Evolutionary conservation across 176 grass and related monocot genomes (phyloP).

Genomic region (Aegilops bicornis): DNA sequence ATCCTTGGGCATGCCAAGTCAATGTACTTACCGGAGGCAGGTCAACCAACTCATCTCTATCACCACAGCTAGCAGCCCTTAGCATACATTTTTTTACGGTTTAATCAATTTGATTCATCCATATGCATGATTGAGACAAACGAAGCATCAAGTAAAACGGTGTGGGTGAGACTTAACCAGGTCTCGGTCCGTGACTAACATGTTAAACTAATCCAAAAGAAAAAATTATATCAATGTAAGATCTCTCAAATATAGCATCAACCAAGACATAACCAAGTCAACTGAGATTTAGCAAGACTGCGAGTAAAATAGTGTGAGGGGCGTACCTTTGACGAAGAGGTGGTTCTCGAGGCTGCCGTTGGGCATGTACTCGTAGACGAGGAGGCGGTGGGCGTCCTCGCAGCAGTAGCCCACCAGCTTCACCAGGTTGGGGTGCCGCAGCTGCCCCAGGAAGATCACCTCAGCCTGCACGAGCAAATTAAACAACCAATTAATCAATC

Average conservation of each 20-base stretch:
- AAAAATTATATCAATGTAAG: too few relatives aligned
- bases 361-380: slow-evolving; percentile 81
- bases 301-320: not conserved
- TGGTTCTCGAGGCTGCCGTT: slow-evolving; percentile 69
- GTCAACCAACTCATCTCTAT: not conserved
- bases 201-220: too few relatives aligned
- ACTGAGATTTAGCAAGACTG: too few relatives aligned
- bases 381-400: slow-evolving; percentile 64
- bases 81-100: not conserved
- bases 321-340: slow-evolving; percentile 59
- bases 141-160: not conserved
- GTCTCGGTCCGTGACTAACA: too few relatives aligned
- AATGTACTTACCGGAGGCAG: not conserved
- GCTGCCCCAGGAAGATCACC: slow-evolving; percentile 84
- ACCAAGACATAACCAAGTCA: too few relatives aligned
- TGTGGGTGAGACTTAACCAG: too few relatives aligned
- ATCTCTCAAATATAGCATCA: too few relatives aligned
- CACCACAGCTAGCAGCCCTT: not conserved
- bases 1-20: not conserved
- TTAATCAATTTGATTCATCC: not conserved
- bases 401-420: slow-evolving; percentile 89
- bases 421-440: slow-evolving; percentile 82
- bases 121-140: not conserved
- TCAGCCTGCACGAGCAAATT: slow-evolving; percentile 45
- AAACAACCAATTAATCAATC: not conserved